Evolutionary conservation across 306 rosid genomes (phyloP), one percentile per base, ranked within the genome.

Genomic region (Senna siamea): DNA sequence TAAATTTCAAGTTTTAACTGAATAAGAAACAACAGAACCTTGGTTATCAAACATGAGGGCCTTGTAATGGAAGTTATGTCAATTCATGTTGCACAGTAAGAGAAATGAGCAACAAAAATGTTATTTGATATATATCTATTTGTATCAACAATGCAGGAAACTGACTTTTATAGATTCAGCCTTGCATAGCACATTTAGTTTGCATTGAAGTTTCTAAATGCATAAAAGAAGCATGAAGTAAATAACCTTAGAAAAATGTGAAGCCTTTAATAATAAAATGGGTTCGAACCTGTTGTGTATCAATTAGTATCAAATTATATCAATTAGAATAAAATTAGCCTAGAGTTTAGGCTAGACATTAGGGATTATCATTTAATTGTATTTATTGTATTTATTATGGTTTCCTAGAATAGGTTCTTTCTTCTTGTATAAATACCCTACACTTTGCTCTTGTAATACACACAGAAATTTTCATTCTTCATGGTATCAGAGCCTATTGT

Each of bases 61-160:
- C 40, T 23, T 59, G 40, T 23, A 19, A 48, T 22, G 41, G 64
- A 22, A 58, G 20, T 57, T 63, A 57, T 76, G 47, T 46, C 41
- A 15, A 23, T 67, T 75, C 51, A 65, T 17, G 14, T 20, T n/a
- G 54, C 26, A 38, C 15, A 3, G 23, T 38, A 11, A 26, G 52
- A 26, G 2, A 58, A n/a, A n/a, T n/a, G n/a, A n/a, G n/a, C n/a
- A n/a, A 56, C 11, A 15, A 57, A 47, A 40, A 32, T 38, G 46
- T 72, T 48, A 35, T 43, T 30, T 51, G 11, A 26, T 66, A 51
- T 32, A 6, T 69, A 59, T 64, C 48, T 9, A 37, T 22, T 70
- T 41, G 18, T 59, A 61, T 30, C 22, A 47, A 26, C 61, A 69
- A 69, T 26, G 35, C 56, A 69, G 72, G 63, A 41, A 28, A 34